Evolutionary conservation across 805 yeast species (phyloP).

Genomic region (Kregervanrija delftensis): DNA sequence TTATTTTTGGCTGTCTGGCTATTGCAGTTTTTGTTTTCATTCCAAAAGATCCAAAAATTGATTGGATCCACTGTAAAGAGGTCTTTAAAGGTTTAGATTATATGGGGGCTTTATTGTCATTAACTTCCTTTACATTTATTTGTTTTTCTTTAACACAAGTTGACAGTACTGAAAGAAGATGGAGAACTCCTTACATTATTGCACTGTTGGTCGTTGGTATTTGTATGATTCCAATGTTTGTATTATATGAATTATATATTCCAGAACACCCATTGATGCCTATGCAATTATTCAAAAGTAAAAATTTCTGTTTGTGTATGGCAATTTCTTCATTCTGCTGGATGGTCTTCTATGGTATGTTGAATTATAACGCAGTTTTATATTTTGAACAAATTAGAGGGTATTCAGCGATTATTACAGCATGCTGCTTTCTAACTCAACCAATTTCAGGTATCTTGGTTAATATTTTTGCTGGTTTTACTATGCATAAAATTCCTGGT

Average conservation of each 20-base stretch:
- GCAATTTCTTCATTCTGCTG: conserved; percentile 31
- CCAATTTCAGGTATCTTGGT: conserved; percentile 36
- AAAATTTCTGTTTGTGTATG: conserved; percentile 35
- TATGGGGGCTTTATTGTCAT: conserved; percentile 36
- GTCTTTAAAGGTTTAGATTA: conserved; percentile 30
- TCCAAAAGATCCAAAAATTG: conserved; percentile 30
- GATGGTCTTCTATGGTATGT: conserved; percentile 36
- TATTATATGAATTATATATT: conserved; percentile 32
- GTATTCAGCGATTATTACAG: conserved; percentile 34
- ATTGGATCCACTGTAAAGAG: conserved; percentile 19
- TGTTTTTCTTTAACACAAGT: conserved; percentile 40
- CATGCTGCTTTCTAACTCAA: conserved; percentile 38
- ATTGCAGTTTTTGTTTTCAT: conserved; percentile 20
- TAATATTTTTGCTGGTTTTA: conserved; percentile 39
- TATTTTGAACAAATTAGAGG: conserved; percentile 36
- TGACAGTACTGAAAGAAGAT: conserved; percentile 32
- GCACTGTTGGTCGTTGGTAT: conserved; percentile 36
- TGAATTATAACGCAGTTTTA: conserved; percentile 33
- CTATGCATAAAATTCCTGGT: conserved; percentile 40
- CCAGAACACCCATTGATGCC: conserved; percentile 44
- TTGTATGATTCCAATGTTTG: conserved; percentile 26
- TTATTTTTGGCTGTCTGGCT: conserved; percentile 26
- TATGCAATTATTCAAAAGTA: conserved; percentile 33
- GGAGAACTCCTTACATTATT: conserved; percentile 42
- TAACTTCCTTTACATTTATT: conserved; percentile 34